These are phyloP conservation scores for Fagus crenata DNA, from an alignment of 306 rosid genomes.

Conservation along the genomic window DNA sequence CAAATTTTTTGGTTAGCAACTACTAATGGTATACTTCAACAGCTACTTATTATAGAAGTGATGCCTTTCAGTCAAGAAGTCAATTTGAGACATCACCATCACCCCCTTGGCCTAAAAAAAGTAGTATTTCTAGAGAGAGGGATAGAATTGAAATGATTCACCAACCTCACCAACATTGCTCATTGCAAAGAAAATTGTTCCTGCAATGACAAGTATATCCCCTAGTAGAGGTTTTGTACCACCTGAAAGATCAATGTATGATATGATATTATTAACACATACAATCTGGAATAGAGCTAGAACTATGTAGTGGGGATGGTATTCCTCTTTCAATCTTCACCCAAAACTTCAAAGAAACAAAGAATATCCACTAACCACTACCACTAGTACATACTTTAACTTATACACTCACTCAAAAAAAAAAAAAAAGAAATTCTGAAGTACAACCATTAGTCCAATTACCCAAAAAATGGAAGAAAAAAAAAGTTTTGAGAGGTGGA, in stretches of 20 bases:
- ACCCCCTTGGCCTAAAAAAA: too few relatives aligned
- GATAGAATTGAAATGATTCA: not conserved
- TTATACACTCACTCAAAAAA: not conserved
- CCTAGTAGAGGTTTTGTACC: constrained; percentile 62
- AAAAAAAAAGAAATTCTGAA: not conserved
- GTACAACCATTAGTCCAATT: not conserved
- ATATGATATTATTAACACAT: not conserved
- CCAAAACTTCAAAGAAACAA: not conserved
- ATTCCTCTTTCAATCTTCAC: not conserved
- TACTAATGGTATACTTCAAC: too few relatives aligned
- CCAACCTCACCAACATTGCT: constrained; percentile 77
- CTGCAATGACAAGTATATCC: constrained; percentile 60
- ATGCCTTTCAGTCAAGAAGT: not conserved
- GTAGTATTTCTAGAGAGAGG: not conserved
- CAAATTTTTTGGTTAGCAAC: not conserved
- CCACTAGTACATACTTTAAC: not conserved
- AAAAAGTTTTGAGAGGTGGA: not conserved
- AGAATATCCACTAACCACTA: not conserved
- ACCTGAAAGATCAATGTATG: constrained; percentile 37
- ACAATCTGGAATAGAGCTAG: not conserved
- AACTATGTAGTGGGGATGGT: not conserved
- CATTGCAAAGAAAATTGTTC: constrained; percentile 56
- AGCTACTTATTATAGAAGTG: too few relatives aligned
- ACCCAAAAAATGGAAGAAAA: constrained; percentile 10
- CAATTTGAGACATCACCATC: not conserved